These are phyloP conservation scores for Eimeria nieschulzi DNA, from an alignment of 169 alveolate genomes.

Conservation along the genomic window DNA sequence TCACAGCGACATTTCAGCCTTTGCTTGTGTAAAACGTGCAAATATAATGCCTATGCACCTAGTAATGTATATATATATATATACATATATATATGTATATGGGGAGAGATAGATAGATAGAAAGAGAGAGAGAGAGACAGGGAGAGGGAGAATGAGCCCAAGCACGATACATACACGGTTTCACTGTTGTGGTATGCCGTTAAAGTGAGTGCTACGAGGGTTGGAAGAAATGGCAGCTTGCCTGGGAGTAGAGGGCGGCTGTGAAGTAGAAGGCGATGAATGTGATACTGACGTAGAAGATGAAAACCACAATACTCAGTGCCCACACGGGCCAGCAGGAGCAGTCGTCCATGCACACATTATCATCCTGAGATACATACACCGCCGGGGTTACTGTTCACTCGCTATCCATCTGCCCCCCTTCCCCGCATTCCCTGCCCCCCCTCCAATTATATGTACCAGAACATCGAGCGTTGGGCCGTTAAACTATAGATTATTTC, in stretches of 20 bases:
- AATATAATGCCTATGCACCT: not conserved
- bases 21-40: not conserved
- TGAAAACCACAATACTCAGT: slow-evolving; percentile 52
- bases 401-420: too few relatives aligned
- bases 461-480: too few relatives aligned
- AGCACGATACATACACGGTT: too few relatives aligned
- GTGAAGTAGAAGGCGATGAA: slow-evolving; percentile 71
- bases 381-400: too few relatives aligned
- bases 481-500: too few relatives aligned
- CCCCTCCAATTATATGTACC: too few relatives aligned
- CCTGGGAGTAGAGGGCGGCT: slow-evolving; percentile 69
- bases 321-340: slow-evolving; percentile 75
- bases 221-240: not conserved
- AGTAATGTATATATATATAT: not conserved
- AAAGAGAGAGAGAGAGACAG: too few relatives aligned
- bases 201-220: too few relatives aligned
- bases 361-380: slow-evolving; percentile 24
- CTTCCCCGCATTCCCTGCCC: too few relatives aligned
- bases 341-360: slow-evolving; percentile 61
- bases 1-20: not conserved
- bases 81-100: not conserved
- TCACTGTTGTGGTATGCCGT: too few relatives aligned
- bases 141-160: too few relatives aligned
- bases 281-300: slow-evolving; percentile 29
- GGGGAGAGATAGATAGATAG: too few relatives aligned